Evolutionary conservation across 2,329 filamentous ascomycete genomes (phyloP).

Genomic region (Hypomyces rosellus): DNA sequence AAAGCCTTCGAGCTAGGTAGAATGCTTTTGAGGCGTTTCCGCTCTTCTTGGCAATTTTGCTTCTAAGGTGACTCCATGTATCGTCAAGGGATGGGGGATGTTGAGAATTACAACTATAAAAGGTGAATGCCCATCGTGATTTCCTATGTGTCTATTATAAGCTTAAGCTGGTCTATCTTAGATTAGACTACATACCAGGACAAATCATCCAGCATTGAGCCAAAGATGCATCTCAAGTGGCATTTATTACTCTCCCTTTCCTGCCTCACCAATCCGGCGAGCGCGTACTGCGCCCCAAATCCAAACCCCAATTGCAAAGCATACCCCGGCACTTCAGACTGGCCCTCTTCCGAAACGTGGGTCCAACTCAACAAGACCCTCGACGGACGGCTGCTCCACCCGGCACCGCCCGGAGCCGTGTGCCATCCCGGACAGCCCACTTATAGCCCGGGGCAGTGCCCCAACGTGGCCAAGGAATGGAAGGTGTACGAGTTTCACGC

Average conservation of each 20-base stretch:
- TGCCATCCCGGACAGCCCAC: constrained; percentile 23
- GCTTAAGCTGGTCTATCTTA: too few relatives aligned
- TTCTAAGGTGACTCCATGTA: too few relatives aligned
- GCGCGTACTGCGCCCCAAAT: background rate
- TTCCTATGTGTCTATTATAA: background rate
- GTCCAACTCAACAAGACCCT: constrained; percentile 37
- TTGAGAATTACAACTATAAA: too few relatives aligned
- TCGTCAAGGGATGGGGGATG: too few relatives aligned
- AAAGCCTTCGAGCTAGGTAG: too few relatives aligned
- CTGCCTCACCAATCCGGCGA: background rate
- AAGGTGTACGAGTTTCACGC: constrained; percentile 22
- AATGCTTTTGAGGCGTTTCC: too few relatives aligned
- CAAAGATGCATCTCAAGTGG: background rate
- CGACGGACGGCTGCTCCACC: constrained; percentile 35
- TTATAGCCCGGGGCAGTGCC: constrained; percentile 26
- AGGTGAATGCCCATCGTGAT: background rate
- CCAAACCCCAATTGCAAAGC: constrained; percentile 35
- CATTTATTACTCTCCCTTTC: constrained; percentile 1
- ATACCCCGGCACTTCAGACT: constrained; percentile 37
- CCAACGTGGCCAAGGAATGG: constrained; percentile 19
- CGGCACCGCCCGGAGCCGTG: constrained; percentile 30
- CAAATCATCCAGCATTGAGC: background rate
- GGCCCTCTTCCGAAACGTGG: constrained; percentile 44
- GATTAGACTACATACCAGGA: too few relatives aligned
- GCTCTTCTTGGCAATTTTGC: too few relatives aligned